Percentiles rank a stretch among this genome's conserved stretches.
phyloP scores from a whole-genome alignment of 805 yeast genomes.

The Cyberlindnera subsufficiens region DNA sequence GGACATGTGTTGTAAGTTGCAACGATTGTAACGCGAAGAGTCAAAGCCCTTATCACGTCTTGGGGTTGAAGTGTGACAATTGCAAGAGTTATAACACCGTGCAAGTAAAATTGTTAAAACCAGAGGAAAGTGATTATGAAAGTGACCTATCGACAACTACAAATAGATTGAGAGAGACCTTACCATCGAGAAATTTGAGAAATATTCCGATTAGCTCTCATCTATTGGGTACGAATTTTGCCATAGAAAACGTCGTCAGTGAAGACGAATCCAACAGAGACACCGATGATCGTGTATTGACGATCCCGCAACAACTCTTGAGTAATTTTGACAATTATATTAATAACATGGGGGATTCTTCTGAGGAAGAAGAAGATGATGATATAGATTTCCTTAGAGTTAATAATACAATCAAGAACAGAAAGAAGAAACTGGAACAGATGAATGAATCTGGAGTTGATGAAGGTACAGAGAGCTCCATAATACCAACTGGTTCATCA shows the following conservation, averaged over 20 bases:
- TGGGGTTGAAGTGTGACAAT: conserved; percentile 83
- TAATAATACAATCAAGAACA: conserved; percentile 13
- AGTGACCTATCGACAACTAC: conserved; percentile 22
- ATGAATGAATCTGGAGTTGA: conserved; percentile 8
- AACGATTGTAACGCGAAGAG: conserved; percentile 87
- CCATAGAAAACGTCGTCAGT: conserved; percentile 17
- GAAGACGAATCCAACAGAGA: conserved; percentile 1
- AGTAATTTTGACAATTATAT: conserved; percentile 23
- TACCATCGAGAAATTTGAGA: conserved; percentile 14
- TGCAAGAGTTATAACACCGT: conserved; percentile 86
- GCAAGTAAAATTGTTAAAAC: conserved; percentile 64
- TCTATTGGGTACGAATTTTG: conserved; percentile 21
- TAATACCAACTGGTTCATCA: conserved; percentile 2
- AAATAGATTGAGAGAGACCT: conserved; percentile 11
- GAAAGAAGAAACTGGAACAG: conserved; percentile 2
- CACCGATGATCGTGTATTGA: conserved; percentile 10
- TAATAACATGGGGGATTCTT: conserved; percentile 17
- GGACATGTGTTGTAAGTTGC: conserved; percentile 74
- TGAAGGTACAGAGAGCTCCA: conserved; percentile 1
- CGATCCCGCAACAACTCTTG: conserved; percentile 24
- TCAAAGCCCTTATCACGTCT: conserved; percentile 67
- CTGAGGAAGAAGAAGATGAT: conserved; percentile 20
- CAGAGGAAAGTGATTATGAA: conserved; percentile 41
- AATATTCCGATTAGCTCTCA: conserved; percentile 18
- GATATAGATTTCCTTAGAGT: conserved; percentile 19